Conservation (phyloP, 2,329 filamentous ascomycete species). For the Fusarium beomiforme region DNA sequence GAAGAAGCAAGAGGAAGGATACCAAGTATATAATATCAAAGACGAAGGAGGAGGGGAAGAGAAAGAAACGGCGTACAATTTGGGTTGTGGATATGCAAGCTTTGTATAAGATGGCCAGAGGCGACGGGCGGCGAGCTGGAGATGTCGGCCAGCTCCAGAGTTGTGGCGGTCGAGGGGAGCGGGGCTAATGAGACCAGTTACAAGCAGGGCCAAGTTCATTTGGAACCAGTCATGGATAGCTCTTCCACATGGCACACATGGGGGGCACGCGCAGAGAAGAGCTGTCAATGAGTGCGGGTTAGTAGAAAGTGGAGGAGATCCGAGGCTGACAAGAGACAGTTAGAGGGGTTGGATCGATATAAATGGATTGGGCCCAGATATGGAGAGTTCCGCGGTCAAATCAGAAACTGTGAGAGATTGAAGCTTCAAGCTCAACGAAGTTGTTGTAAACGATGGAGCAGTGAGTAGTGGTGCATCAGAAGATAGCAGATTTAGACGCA, state of each 20-base stretch:
- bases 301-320: slow-evolving; percentile 27
- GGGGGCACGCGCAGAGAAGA: slow-evolving; percentile 42
- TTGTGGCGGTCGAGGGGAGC: slow-evolving; percentile 51
- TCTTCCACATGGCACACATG: slow-evolving; percentile 45
- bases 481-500: slow-evolving; percentile 27
- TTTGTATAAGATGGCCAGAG: slow-evolving; percentile 38
- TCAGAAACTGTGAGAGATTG: not conserved
- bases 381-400: slow-evolving; percentile 16
- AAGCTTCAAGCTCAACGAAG: slow-evolving; percentile 13
- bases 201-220: slow-evolving; percentile 57
- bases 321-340: slow-evolving; percentile 21
- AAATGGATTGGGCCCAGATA: slow-evolving; percentile 1
- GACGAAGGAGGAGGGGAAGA: slow-evolving; percentile 31
- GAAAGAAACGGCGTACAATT: slow-evolving; percentile 34
- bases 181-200: slow-evolving; percentile 55
- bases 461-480: slow-evolving; percentile 7
- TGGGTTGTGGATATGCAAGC: slow-evolving; percentile 36
- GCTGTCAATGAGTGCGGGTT: slow-evolving; percentile 46
- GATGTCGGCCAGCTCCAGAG: slow-evolving; percentile 58
- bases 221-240: slow-evolving; percentile 52
- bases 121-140: slow-evolving; percentile 52
- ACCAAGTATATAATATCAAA: not conserved
- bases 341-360: slow-evolving; percentile 3
- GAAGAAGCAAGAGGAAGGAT: not conserved
- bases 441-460: not conserved